A percentile compares a stretch with the other conserved stretches of the same genome.
Evolutionary conservation across 2,329 filamentous ascomycete genomes (phyloP).

Genomic region (Pleurostoma richardsiae): DNA sequence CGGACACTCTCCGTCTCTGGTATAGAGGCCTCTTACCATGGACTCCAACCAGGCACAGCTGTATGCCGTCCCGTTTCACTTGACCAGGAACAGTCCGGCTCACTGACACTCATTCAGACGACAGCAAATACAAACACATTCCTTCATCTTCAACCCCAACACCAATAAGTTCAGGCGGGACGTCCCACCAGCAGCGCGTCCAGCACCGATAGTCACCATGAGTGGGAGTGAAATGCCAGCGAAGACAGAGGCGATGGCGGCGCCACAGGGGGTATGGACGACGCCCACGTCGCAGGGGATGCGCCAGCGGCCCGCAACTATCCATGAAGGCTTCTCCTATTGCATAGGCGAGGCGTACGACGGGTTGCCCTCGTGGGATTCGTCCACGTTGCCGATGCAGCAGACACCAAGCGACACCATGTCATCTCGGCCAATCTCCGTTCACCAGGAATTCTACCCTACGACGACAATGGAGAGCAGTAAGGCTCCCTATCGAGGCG

Average conservation of each 20-base stretch:
- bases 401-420: constrained; percentile 45
- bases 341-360: constrained; percentile 49
- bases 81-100: constrained; percentile 14
- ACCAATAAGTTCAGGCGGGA: constrained; percentile 43
- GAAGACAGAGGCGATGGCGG: constrained; percentile 41
- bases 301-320: constrained; percentile 51
- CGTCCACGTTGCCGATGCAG: constrained; percentile 46
- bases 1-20: constrained; percentile 22
- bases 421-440: constrained; percentile 48
- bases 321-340: constrained; percentile 58
- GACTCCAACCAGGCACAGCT: constrained; percentile 45
- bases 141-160: constrained; percentile 41
- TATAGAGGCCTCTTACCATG: constrained; percentile 35
- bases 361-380: constrained; percentile 52
- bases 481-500: constrained; percentile 25
- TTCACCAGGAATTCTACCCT: constrained; percentile 54
- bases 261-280: constrained; percentile 46
- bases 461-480: constrained; percentile 42
- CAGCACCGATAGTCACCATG: constrained; percentile 42
- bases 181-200: constrained; percentile 29
- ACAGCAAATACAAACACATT: constrained; percentile 43
- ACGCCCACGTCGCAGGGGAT: constrained; percentile 46
- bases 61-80: constrained; percentile 34
- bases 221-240: constrained; percentile 42
- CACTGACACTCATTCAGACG: constrained; percentile 36